Conservation (phyloP, 805 yeast genomes). For the Starmerella vaccinii region DNA sequence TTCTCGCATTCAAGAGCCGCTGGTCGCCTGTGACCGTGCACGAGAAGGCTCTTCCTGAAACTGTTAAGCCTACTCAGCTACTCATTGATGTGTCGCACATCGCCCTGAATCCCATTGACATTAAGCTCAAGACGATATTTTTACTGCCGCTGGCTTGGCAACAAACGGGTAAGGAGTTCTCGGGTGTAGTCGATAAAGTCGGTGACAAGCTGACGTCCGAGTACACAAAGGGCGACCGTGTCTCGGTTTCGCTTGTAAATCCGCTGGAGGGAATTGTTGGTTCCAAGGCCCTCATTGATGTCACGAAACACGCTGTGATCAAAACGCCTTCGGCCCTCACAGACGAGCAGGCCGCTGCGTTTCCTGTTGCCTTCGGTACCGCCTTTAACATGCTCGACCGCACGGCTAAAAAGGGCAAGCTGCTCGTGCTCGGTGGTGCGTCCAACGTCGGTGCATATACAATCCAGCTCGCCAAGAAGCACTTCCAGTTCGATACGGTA, state of each 20-base stretch:
- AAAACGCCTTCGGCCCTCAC: conserved; percentile 41
- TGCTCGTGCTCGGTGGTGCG: conserved; percentile 60
- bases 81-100: conserved; percentile 49
- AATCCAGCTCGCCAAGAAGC: conserved; percentile 46
- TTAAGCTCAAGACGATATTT: conserved; percentile 35
- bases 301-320: conserved; percentile 40
- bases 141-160: conserved; percentile 3
- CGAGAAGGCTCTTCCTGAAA: conserved; percentile 34
- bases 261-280: conserved; percentile 32
- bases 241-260: conserved; percentile 44
- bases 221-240: conserved; percentile 50
- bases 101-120: conserved; percentile 56
- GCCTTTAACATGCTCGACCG: conserved; percentile 39
- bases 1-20: conserved; percentile 14
- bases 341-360: conserved; percentile 51
- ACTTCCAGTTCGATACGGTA: conserved; percentile 40
- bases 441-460: conserved; percentile 55
- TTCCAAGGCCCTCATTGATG: conserved; percentile 46
- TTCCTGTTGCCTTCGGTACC: conserved; percentile 55
- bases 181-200: conserved; percentile 48
- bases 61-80: conserved; percentile 39
- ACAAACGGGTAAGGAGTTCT: conserved; percentile 53
- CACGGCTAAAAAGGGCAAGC: conserved; percentile 6
- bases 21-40: conserved; percentile 13
- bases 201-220: conserved; percentile 38